These are phyloP conservation scores for Psilocybe subaeruginosa DNA, from an alignment of 768 basidiomycete genomes.

Conservation along the genomic window DNA sequence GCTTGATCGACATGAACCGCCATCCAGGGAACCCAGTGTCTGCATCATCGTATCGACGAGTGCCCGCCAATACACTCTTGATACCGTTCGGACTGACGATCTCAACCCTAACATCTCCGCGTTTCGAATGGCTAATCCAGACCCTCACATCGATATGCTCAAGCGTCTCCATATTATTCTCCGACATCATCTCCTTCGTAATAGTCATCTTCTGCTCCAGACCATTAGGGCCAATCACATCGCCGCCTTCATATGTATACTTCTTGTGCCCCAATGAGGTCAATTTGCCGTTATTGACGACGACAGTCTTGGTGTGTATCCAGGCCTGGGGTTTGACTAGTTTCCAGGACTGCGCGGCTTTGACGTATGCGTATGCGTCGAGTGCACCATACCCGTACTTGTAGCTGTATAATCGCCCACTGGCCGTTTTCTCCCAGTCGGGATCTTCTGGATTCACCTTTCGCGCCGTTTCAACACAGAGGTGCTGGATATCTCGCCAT, in stretches of 20 bases:
- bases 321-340: constrained; percentile 94
- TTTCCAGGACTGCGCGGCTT: constrained; percentile 77
- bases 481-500: constrained; percentile 95
- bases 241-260: constrained; percentile 65
- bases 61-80: constrained; percentile 80
- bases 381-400: constrained; percentile 96
- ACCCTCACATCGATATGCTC: constrained; percentile 93
- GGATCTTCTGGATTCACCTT: constrained; percentile 85
- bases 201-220: constrained; percentile 62
- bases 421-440: constrained; percentile 86
- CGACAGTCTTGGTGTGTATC: constrained; percentile 76
- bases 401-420: constrained; percentile 69
- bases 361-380: constrained; percentile 81
- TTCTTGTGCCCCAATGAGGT: constrained; percentile 29
- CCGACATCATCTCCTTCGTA: constrained; percentile 63
- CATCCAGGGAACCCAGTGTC: constrained; percentile 82
- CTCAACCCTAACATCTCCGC: constrained; percentile 94
- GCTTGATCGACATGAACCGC: constrained; percentile 96
- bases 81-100: constrained; percentile 83
- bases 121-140: constrained; percentile 82
- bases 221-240: constrained; percentile 65
- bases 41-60: constrained; percentile 65
- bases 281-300: constrained; percentile 63
- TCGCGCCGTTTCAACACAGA: constrained; percentile 78
- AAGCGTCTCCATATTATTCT: constrained; percentile 81